Conservation (phyloP, 73 alveolate genomes). For the Paramecium sonneborni region DNA sequence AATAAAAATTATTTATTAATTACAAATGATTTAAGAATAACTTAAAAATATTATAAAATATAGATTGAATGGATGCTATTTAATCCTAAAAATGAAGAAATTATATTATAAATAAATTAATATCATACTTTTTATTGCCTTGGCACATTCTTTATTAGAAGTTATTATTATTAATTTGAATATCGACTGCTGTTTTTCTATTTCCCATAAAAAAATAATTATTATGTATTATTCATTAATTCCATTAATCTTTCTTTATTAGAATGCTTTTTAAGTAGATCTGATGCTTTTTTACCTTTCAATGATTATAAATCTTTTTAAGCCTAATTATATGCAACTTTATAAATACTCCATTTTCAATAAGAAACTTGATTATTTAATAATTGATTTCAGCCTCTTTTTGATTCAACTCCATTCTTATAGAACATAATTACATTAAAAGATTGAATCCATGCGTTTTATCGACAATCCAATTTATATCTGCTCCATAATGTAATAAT, state of each 20-base stretch:
- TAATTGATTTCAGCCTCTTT: slow-evolving; percentile 73
- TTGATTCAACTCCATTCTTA: slow-evolving; percentile 66
- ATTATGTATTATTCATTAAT: neutral
- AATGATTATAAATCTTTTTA: slow-evolving; percentile 48
- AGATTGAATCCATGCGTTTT: slow-evolving; percentile 76
- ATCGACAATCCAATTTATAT: slow-evolving; percentile 72
- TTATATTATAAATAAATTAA: neutral
- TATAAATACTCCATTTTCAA: slow-evolving; percentile 75
- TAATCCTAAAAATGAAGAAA: neutral
- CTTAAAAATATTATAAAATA: neutral
- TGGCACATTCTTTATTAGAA: neutral
- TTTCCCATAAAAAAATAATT: slow-evolving; percentile 57
- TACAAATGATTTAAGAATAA: neutral
- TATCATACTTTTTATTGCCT: slow-evolving; percentile 1
- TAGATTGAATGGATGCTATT: neutral
- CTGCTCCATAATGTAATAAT: slow-evolving; percentile 80
- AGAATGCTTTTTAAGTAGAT: slow-evolving; percentile 50
- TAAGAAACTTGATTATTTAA: slow-evolving; percentile 71
- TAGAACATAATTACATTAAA: slow-evolving; percentile 79
- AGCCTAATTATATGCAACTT: neutral
- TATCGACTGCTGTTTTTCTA: neutral
- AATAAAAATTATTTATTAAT: neutral
- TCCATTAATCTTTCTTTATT: slow-evolving; percentile 55
- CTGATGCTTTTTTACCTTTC: slow-evolving; percentile 58
- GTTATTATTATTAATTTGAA: neutral